These are phyloP conservation scores for Alloascoidea africana DNA, from an alignment of 805 yeast species.

Conservation along the genomic window DNA sequence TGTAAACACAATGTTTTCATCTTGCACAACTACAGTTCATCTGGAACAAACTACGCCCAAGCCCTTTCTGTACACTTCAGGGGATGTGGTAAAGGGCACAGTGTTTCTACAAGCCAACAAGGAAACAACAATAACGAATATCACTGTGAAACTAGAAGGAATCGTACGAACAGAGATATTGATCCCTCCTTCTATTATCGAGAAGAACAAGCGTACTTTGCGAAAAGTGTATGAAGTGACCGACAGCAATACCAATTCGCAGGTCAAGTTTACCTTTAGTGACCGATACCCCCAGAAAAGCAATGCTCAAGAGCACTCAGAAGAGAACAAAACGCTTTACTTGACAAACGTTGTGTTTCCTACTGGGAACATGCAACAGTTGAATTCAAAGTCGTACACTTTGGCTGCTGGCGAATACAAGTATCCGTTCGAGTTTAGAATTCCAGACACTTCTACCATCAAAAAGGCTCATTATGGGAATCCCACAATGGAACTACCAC, in stretches of 20 bases:
- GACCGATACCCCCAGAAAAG: not conserved
- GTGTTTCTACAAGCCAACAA: not conserved
- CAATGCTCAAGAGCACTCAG: not conserved
- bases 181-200: not conserved
- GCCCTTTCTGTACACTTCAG: not conserved
- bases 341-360: constrained; percentile 1
- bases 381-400: not conserved
- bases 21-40: not conserved
- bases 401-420: constrained; percentile 1
- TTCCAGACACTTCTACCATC: not conserved
- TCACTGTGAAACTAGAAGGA: not conserved
- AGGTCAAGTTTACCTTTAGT: not conserved
- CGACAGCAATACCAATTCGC: not conserved
- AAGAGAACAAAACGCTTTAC: not conserved
- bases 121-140: not conserved
- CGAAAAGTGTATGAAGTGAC: not conserved
- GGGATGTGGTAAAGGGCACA: not conserved
- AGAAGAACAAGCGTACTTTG: not conserved
- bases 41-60: not conserved
- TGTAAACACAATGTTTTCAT: not conserved
- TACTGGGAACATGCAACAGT: not conserved
- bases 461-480: not conserved
- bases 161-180: not conserved
- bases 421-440: not conserved
- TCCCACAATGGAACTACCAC: not conserved